Percentiles rank a stretch among this genome's conserved stretches.
Conservation (phyloP, 176 grass and related monocot genomes). For the Musa troglodytarum region DNA sequence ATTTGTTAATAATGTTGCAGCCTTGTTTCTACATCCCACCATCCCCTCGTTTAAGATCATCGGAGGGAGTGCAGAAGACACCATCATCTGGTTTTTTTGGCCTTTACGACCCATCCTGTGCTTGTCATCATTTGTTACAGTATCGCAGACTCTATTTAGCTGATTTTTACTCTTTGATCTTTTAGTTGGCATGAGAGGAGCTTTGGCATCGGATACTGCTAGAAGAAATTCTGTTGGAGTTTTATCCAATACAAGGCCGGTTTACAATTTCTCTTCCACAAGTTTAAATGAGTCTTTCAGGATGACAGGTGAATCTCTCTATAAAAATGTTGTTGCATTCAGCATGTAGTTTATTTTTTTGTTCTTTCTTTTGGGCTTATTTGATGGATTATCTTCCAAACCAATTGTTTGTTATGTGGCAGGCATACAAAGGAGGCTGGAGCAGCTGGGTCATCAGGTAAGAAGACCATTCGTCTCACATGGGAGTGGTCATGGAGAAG, state of each 20-base stretch:
- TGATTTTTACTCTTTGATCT: constrained; percentile 2
- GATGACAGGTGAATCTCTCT: constrained; percentile 31
- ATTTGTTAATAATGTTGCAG: constrained; percentile 28
- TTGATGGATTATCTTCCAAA: not conserved
- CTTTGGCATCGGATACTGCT: constrained; percentile 48
- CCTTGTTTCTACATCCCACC: constrained; percentile 88
- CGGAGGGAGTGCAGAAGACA: constrained; percentile 32
- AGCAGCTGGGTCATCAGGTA: constrained; percentile 54
- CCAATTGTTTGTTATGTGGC: not conserved
- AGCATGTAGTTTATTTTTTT: too few species aligned
- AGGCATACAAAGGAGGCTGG: constrained; percentile 82
- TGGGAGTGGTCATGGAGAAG: not conserved
- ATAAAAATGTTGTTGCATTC: too few species aligned
- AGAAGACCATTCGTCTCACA: not conserved
- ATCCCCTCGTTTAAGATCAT: constrained; percentile 56
- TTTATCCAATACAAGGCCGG: constrained; percentile 41
- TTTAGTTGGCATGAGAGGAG: constrained; percentile 55
- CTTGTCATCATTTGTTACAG: constrained; percentile 5
- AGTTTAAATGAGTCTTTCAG: constrained; percentile 33
- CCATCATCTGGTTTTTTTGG: constrained; percentile 60
- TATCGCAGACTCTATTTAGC: not conserved
- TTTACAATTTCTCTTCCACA: constrained; percentile 38
- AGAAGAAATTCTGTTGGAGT: constrained; percentile 36
- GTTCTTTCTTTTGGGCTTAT: not conserved
- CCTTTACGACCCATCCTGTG: not conserved